A percentile compares a stretch with the other conserved stretches of the same genome.
phyloP scores from a whole-genome alignment of 306 rosid species.

The Sphenostylis stenocarpa region DNA sequence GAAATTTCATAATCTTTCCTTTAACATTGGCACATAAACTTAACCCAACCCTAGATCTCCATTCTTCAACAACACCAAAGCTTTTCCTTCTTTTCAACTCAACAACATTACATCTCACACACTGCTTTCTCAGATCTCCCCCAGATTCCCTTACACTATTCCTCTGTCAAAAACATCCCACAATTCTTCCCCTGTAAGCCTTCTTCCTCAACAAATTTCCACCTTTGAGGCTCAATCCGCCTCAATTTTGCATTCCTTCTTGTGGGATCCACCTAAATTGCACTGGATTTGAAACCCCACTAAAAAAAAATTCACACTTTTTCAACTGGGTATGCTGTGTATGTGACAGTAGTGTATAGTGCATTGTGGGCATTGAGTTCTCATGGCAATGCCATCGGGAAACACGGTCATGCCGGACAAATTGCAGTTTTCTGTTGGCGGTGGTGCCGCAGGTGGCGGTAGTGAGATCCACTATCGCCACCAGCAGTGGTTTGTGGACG shows the following conservation, averaged over 20 bases:
- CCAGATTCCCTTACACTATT: neutral
- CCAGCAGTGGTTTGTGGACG: slow-evolving; percentile 77
- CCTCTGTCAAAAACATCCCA: neutral
- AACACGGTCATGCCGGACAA: slow-evolving; percentile 53
- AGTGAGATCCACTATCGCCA: slow-evolving; percentile 65
- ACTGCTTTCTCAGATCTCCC: slow-evolving; percentile 7
- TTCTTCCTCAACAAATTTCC: neutral
- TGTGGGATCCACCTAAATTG: neutral
- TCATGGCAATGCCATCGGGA: slow-evolving; percentile 90
- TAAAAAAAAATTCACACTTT: neutral
- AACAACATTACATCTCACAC: neutral
- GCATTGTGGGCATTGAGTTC: slow-evolving; percentile 28
- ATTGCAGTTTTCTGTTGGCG: slow-evolving; percentile 55
- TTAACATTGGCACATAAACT: neutral
- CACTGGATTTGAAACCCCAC: neutral
- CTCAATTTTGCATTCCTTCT: neutral
- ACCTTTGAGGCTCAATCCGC: neutral
- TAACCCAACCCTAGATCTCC: slow-evolving; percentile 24
- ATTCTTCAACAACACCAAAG: neutral
- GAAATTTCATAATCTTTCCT: neutral
- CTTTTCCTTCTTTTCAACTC: neutral
- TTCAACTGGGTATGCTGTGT: slow-evolving; percentile 46
- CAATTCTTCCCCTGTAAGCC: neutral
- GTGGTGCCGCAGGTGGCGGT: slow-evolving; percentile 16
- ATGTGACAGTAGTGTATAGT: slow-evolving; percentile 41